phyloP scores from a whole-genome alignment of 495 filamentous ascomycete species.

The Xeromyces bisporus region DNA sequence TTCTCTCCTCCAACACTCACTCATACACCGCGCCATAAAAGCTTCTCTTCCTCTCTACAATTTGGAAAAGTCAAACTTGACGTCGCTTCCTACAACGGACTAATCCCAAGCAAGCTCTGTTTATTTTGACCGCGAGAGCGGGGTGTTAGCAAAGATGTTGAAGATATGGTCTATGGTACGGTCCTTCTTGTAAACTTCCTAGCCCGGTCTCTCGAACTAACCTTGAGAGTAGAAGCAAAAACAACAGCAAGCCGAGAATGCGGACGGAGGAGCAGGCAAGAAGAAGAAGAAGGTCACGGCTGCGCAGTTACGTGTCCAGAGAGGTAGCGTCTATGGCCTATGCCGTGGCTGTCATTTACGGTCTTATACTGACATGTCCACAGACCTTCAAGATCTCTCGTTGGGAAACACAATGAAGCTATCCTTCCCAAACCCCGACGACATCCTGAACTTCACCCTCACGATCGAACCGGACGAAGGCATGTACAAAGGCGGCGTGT shows the following conservation, averaged over 20 bases:
- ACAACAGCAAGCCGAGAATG: constrained; percentile 84
- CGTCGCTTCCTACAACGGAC: too few species aligned
- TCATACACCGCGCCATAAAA: too few species aligned
- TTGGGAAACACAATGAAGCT: constrained; percentile 85
- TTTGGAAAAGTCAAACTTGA: too few species aligned
- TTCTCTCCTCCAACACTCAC: too few species aligned
- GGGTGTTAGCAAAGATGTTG: constrained; percentile 59
- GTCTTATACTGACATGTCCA: too few species aligned
- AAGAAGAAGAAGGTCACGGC: constrained; percentile 98
- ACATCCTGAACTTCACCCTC: constrained; percentile 90
- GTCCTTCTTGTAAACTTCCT: neutral
- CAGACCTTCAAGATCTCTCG: constrained; percentile 85
- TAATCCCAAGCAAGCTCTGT: constrained; percentile 7
- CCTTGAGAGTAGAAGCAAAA: constrained; percentile 52
- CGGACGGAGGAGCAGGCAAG: constrained; percentile 53
- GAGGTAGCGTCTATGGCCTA: constrained; percentile 51
- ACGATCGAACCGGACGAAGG: constrained; percentile 94
- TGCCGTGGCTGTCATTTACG: too few species aligned
- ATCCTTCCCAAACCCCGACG: constrained; percentile 82
- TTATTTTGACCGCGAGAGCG: too few species aligned
- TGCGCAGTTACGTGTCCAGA: constrained; percentile 87
- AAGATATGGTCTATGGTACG: constrained; percentile 99
- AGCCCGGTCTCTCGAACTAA: neutral
- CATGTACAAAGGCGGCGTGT: constrained; percentile 84
- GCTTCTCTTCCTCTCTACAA: too few species aligned